phyloP scores from a whole-genome alignment of 2,329 filamentous ascomycete genomes.

The Coniochaeta hoffmannii region DNA sequence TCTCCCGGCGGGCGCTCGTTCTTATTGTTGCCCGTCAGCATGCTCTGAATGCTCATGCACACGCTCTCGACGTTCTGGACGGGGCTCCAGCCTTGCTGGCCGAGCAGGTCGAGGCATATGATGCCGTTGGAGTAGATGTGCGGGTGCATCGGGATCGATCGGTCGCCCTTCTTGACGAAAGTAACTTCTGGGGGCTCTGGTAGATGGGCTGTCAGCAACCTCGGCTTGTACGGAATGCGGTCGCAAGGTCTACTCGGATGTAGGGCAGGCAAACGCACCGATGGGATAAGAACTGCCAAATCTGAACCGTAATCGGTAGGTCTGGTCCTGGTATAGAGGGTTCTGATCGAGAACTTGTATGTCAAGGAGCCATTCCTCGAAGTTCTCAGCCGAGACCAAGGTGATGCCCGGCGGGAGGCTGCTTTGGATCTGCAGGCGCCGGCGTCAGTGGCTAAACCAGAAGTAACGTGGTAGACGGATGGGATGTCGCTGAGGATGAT shows the following conservation, averaged over 20 bases:
- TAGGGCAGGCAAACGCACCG: constrained; percentile 42
- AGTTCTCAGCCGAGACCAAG: constrained; percentile 72
- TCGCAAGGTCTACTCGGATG: background rate
- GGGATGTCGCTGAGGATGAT: background rate
- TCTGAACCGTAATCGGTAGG: constrained; percentile 77
- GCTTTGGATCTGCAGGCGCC: constrained; percentile 39
- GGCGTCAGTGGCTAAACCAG: background rate
- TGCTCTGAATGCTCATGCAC: constrained; percentile 95
- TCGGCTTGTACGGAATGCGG: constrained; percentile 5
- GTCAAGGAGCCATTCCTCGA: constrained; percentile 88
- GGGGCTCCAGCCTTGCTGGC: constrained; percentile 83
- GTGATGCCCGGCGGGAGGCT: constrained; percentile 63
- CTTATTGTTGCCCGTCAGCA: constrained; percentile 92
- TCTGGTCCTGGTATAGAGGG: constrained; percentile 74
- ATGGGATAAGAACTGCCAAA: constrained; percentile 87
- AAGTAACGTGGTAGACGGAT: background rate
- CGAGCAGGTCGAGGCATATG: constrained; percentile 92
- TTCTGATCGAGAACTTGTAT: constrained; percentile 86
- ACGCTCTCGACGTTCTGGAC: constrained; percentile 96
- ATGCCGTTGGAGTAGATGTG: constrained; percentile 99
- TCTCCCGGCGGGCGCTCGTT: constrained; percentile 87
- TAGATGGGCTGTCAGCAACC: background rate
- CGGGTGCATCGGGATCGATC: constrained; percentile 83
- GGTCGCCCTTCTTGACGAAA: constrained; percentile 61
- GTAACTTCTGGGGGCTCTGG: constrained; percentile 90